phyloP scores from a whole-genome alignment of 2,329 filamentous ascomycete species.

The Rhynchosporium agropyri region DNA sequence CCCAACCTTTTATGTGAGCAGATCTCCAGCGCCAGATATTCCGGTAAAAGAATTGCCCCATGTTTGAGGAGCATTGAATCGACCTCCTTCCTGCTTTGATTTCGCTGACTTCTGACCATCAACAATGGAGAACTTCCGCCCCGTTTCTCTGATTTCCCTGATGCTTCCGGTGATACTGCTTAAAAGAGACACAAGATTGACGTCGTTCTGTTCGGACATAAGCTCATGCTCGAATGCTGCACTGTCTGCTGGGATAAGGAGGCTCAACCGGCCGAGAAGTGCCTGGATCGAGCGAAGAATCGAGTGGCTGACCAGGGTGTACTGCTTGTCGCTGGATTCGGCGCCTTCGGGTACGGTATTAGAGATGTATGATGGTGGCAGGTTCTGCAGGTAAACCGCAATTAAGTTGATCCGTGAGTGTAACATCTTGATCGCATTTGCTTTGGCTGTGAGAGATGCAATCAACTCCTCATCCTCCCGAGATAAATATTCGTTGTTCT shows the following conservation, averaged over 20 bases:
- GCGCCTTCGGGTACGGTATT: conserved; percentile 45
- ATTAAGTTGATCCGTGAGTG: conserved; percentile 75
- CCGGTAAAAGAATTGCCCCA: conserved; percentile 22
- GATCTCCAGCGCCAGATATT: conserved; percentile 32
- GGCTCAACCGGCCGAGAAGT: conserved; percentile 78
- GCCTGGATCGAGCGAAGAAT: conserved; percentile 88
- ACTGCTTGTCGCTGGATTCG: conserved; percentile 35
- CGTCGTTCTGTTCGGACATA: conserved; percentile 79
- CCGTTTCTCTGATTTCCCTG: conserved; percentile 70
- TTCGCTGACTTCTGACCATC: conserved; percentile 39
- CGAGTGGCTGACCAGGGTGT: conserved; percentile 55
- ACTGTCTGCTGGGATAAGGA: conserved; percentile 72
- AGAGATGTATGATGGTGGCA: conserved; percentile 67
- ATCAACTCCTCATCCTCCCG: conserved; percentile 64
- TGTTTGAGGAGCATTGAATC: conserved; percentile 6
- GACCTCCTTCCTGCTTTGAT: conserved; percentile 20
- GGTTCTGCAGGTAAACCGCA: conserved; percentile 72
- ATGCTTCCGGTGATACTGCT: conserved; percentile 75
- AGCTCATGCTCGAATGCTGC: conserved; percentile 70
- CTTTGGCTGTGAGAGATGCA: conserved; percentile 75
- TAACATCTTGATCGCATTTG: conserved; percentile 93
- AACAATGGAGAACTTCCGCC: conserved; percentile 70
- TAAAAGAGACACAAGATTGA: conserved; percentile 75
- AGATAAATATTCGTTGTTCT: conserved; percentile 55
- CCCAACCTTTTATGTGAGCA: conserved; percentile 25